Conservation (phyloP, 1,139 yeast genomes). For the Lodderomyces orthopsilosis region DNA sequence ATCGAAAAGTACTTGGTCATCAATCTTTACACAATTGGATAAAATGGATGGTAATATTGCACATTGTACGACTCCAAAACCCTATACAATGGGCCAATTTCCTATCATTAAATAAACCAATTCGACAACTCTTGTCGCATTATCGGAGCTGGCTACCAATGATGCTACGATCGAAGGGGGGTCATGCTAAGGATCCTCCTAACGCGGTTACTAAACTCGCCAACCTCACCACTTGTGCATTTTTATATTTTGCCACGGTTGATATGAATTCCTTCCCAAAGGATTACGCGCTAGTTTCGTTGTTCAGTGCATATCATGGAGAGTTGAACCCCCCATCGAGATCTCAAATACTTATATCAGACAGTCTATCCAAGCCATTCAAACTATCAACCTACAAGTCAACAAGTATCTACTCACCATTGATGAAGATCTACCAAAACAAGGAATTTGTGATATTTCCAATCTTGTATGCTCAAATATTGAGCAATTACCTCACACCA, state of each 20-base stretch:
- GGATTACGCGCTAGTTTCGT: constrained; percentile 38
- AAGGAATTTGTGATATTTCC: constrained; percentile 39
- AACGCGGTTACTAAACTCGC: constrained; percentile 18
- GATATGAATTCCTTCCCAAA: constrained; percentile 31
- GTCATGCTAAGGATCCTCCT: not conserved
- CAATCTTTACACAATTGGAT: constrained; percentile 22
- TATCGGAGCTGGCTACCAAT: constrained; percentile 5
- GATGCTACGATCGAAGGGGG: not conserved
- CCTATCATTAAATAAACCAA: constrained; percentile 32
- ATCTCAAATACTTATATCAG: constrained; percentile 27
- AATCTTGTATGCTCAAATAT: constrained; percentile 37
- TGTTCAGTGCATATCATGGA: constrained; percentile 34
- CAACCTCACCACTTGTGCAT: constrained; percentile 26
- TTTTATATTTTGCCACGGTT: constrained; percentile 33
- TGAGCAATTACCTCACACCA: constrained; percentile 45
- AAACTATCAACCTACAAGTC: constrained; percentile 25
- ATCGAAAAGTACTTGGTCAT: not conserved
- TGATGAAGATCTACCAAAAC: constrained; percentile 25
- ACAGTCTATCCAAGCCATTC: constrained; percentile 25
- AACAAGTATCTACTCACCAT: constrained; percentile 15
- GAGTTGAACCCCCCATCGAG: constrained; percentile 37
- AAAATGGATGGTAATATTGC: constrained; percentile 29
- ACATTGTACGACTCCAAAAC: constrained; percentile 24
- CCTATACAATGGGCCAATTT: constrained; percentile 34
- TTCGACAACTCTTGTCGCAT: constrained; percentile 16